phyloP scores from a whole-genome alignment of 228 moss, liverwort and hornwort species.

The Sphagnum magellanicum region DNA sequence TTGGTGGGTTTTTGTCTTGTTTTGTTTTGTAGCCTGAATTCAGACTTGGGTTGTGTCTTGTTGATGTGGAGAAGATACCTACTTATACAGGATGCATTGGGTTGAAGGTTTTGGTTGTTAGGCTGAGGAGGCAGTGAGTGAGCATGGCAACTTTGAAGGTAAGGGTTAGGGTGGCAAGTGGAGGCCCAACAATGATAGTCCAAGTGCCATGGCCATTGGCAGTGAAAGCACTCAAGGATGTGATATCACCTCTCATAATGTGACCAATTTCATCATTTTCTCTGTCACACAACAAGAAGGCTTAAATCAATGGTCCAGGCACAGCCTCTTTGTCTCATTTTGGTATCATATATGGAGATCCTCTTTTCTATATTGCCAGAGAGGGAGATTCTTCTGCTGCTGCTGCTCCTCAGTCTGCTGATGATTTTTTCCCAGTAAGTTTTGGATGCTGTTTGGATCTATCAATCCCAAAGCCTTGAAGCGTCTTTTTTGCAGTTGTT shows the following conservation, averaged over 20 bases:
- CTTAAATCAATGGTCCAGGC: conserved; percentile 56
- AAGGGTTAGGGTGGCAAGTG: conserved; percentile 65
- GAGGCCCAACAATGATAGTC: conserved; percentile 66
- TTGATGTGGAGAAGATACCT: too few species aligned
- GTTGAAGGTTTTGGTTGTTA: too few species aligned
- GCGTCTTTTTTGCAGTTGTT: too few species aligned
- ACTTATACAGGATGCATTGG: too few species aligned
- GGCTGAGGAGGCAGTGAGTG: too few species aligned
- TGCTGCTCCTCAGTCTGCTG: too few species aligned
- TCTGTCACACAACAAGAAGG: conserved; percentile 74
- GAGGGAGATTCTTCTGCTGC: conserved; percentile 2
- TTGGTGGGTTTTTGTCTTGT: too few species aligned
- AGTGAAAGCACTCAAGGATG: conserved; percentile 64
- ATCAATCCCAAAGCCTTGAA: too few species aligned
- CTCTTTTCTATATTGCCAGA: conserved; percentile 55
- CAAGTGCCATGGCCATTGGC: conserved; percentile 51
- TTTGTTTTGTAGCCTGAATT: too few species aligned
- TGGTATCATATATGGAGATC: conserved; percentile 77
- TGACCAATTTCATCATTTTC: conserved; percentile 36
- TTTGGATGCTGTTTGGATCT: too few species aligned
- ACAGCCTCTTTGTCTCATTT: conserved; percentile 44
- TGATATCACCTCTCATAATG: conserved; percentile 40
- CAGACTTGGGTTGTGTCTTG: too few species aligned
- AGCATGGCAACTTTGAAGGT: conserved; percentile 70
- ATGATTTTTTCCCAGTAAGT: too few species aligned